Base-by-base conservation (phyloP, 768 basidiomycete genomes). In the Tremella mesenterica region DNA sequence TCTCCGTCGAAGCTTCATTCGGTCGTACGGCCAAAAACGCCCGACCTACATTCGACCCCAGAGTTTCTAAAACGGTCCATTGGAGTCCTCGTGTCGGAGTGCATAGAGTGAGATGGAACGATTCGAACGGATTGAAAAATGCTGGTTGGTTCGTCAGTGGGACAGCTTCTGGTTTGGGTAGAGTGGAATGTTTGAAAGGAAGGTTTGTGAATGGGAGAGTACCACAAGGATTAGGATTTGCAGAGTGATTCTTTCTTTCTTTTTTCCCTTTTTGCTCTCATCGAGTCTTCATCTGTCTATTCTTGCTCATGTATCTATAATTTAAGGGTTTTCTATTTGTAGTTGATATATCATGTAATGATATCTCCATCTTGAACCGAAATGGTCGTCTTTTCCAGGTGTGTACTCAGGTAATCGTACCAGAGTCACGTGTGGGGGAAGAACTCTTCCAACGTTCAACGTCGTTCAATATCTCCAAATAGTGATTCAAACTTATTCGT, bases 31-130 rank as follows among this genome's bases (percentile, higher is more conserved):
- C 16, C 4, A 18, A 48, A 31, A 31, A 48, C 47, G 33, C 29
- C 29, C 20, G 18, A 8, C 7, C 28, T 27, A 13, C n/a, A 29
- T 13, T 16, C 21, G 29, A 57, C 23, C 50, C 53, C 7, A 29
- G 48, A 25, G 13, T 58, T 5, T 20, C 61, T 10, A 65, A 64
- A 21, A 43, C 44, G 74, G 79, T 47, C 80, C 82, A 84, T 0
- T 96, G 91, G 90, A 78, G 86, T 0, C 77, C 80, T 1, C 81
- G 89, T 64, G 81, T 90, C 1, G 83, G 81, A 16, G 79, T 95
- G 2, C 83, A 87, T 49, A 81, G 84, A 1, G 85, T 85, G 0
- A 76, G 75, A 1, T 97, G 93, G 93, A 86, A 95, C 71, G 78
- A 76, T 44, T 81, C 80, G 2, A 82, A 82, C 43, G 89, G 89